A percentile compares a stretch with the other conserved stretches of the same genome.
Conservation (phyloP, 352 stramenopile genomes). For the Pythium chondricola region DNA sequence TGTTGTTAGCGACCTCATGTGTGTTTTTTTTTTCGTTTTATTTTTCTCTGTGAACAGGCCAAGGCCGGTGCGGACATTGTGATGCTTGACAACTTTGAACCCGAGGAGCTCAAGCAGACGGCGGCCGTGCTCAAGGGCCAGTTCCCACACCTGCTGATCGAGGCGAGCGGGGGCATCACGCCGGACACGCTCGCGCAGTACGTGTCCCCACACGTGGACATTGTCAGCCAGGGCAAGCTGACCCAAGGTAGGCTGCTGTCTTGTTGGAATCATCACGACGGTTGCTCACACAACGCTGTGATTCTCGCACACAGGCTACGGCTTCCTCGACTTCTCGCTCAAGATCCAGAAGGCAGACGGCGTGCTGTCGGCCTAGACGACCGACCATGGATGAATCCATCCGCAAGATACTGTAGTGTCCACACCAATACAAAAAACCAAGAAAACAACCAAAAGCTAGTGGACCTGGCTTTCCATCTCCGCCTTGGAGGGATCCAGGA, state of each 20-base stretch:
- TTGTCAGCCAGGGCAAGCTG: constrained; percentile 96
- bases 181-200: constrained; percentile 91
- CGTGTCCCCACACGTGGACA: constrained; percentile 93
- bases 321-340: constrained; percentile 95
- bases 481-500: neutral
- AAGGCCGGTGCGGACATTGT: constrained; percentile 89
- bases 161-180: constrained; percentile 98
- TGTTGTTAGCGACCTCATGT: neutral
- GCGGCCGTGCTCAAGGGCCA: constrained; percentile 90
- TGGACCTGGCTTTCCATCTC: neutral
- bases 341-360: constrained; percentile 92
- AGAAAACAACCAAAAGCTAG: neutral
- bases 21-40: neutral
- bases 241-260: constrained; percentile 82
- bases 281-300: no score
- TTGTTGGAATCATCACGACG: no score
- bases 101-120: constrained; percentile 87
- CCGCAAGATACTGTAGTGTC: neutral
- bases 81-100: constrained; percentile 99
- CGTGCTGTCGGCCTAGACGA: constrained; percentile 27
- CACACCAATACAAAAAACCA: neutral
- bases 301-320: no score
- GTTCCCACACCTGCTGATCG: constrained; percentile 94
- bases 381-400: neutral
- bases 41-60: constrained; percentile 38